Evolutionary conservation across 805 yeast species (phyloP), one percentile per base, ranked within the genome.

Genomic region (Isabelozyma heimii): DNA sequence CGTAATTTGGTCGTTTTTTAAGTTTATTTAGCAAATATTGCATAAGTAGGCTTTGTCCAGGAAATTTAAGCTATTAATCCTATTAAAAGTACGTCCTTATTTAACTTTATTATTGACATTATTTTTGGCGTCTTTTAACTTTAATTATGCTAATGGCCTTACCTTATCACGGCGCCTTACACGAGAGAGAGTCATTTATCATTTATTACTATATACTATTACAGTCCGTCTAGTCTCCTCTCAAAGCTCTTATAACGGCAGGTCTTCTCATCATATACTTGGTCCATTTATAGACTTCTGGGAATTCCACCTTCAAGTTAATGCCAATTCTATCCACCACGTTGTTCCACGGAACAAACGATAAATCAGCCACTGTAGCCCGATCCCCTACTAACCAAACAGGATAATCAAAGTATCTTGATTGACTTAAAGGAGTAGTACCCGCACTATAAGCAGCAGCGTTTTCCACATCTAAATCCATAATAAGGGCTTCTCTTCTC

Each of bases 261-360:
- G 96, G 96, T 62, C 97, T 82, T 68, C 92, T 82, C 96, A 91
- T 88, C 96, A 91, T 89, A 60, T 84, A 85, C 64, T 87, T 86
- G 9, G 97, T 91, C 97, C 97, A 91, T 66, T 89, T 89, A 73
- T 89, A 91, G 43, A 91, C 97, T 70, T 91, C 97, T 1, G 97
- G 97, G 63, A 87, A 91, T 65, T 91, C 97, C 28, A 81, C 79
- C 65, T 87, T 86, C 59, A 91, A 80, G 60, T 88, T 89, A 53
- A 91, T 89, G 7, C 97, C 97, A 47, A 91, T 87, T 60, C 96
- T 77, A 65, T 89, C 96, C 47, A 91, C 96, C 14, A 91, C 97
- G 61, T 91, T 91, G 67, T 91, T 91, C 98, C 98, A 91, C 13
- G 98, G 96, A 27, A 91, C 96, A 71, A 91, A 91, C 17, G 92